Base-by-base conservation (phyloP, 2,329 filamentous ascomycete species). In the Huntiella decipiens region DNA sequence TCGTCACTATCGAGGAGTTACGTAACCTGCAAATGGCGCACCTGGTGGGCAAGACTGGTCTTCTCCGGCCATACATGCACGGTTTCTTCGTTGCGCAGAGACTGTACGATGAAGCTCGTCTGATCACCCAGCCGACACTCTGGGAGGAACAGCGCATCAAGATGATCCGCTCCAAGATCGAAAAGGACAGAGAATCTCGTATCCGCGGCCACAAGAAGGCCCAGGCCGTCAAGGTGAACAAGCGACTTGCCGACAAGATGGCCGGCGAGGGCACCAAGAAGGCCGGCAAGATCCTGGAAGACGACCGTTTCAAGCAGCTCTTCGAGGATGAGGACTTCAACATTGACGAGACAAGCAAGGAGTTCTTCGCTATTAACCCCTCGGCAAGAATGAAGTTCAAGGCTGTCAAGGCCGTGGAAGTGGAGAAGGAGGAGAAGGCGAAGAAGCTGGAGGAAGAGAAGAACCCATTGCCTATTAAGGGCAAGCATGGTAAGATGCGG, bases 61-160 rank as follows among this genome's bases (percentile, higher is more conserved):
- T 96, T 15, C 67, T 98, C 36, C 74, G 88, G 38, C 91, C 91
- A 38, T 98, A 98, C 59, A 98, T 98, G 92, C 91, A 98, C 60
- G 92, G 91, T 54, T 96, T 91, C 69, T 98, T 98, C 64, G 87
- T 98, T 42, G 84, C 83, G 33, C 88, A 92, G 55, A 85, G 87
- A 57, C 65, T 98, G 19, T 96, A 98, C 60, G 92, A 98, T 58
- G 87, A 98, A 60, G 91, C 91, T 13, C 72, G 83, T 46, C 66
- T 98, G 50, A 94, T 96, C 55, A 81, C 82, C 43, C 94, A 96
- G 62, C 91, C 91, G 0, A 92, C 92, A 58, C 73, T 92, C 44
- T 93, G 82, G 71, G 85, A 95, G 58, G 84, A 96, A 56, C 85
- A 96, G 61, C 74, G 86, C 48, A 78, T 79, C 50, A 95, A 93